Evolutionary conservation across 148 eudicot species (phyloP).

Genomic region (Rhododendron molle): DNA sequence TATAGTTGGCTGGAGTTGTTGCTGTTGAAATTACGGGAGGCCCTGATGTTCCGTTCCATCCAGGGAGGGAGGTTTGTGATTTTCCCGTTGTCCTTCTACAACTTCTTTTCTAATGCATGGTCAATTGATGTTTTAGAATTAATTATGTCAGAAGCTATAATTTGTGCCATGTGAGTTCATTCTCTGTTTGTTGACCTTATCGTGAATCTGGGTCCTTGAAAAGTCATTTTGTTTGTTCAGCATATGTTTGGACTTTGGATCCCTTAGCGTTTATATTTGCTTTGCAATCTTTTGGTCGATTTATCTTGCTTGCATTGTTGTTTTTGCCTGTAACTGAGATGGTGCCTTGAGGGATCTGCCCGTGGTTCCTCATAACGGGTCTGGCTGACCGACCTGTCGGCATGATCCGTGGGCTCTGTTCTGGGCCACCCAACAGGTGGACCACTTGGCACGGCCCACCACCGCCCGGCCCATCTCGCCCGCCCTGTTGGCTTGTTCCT

Average conservation of each 20-base stretch:
- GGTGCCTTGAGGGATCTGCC: neutral
- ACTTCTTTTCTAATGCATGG: neutral
- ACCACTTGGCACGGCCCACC: too few species aligned
- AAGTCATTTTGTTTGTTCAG: neutral
- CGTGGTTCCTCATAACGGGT: too few species aligned
- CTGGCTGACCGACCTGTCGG: too few species aligned
- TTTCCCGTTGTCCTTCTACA: neutral
- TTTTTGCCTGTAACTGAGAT: neutral
- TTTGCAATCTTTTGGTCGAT: neutral
- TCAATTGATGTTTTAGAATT: neutral
- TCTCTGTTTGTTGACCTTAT: neutral
- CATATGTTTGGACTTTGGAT: neutral
- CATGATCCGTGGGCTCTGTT: too few species aligned
- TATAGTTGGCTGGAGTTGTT: constrained; percentile 82
- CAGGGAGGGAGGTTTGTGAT: constrained; percentile 75
- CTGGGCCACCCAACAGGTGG: too few species aligned
- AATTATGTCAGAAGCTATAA: neutral
- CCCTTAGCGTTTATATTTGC: neutral
- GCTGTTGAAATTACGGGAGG: constrained; percentile 96
- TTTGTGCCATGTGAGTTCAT: neutral
- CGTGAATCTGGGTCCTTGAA: neutral
- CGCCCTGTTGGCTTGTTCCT: too few species aligned
- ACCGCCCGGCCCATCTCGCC: too few species aligned
- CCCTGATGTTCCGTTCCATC: constrained; percentile 94
- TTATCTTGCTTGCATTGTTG: neutral